phyloP scores from a whole-genome alignment of 176 grass and related monocot species.

The Eremochloa ophiuroides region DNA sequence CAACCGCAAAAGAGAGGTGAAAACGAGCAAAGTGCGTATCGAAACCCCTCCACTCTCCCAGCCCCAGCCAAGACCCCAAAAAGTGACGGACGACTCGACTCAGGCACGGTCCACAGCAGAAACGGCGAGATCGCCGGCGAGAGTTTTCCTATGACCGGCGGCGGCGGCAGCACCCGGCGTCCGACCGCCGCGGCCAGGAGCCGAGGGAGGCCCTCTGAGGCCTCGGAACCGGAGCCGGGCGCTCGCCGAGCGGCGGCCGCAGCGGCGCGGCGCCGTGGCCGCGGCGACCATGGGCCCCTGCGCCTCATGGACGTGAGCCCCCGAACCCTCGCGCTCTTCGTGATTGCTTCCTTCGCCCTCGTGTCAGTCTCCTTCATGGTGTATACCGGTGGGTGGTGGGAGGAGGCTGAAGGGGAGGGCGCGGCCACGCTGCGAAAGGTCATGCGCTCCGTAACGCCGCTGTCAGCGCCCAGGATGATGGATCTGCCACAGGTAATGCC shows the following conservation, averaged over 20 bases:
- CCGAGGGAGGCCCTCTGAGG: slow-evolving; percentile 1
- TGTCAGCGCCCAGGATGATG: slow-evolving; percentile 75
- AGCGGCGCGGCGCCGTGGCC: slow-evolving; percentile 25
- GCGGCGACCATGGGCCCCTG: slow-evolving; percentile 52
- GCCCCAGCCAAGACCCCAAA: neutral
- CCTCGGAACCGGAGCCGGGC: slow-evolving; percentile 6
- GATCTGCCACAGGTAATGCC: slow-evolving; percentile 82
- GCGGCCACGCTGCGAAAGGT: slow-evolving; percentile 39
- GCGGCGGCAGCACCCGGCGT: slow-evolving; percentile 27
- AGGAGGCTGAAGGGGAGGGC: slow-evolving; percentile 20
- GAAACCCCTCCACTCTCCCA: slow-evolving; percentile 18
- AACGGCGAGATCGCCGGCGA: slow-evolving; percentile 21
- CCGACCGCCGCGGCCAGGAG: slow-evolving; percentile 31
- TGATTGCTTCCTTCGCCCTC: slow-evolving; percentile 22
- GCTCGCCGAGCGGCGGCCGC: slow-evolving; percentile 24
- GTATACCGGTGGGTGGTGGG: slow-evolving; percentile 33
- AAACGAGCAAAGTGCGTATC: neutral
- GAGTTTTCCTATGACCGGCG: slow-evolving; percentile 33
- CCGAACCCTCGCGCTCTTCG: slow-evolving; percentile 39
- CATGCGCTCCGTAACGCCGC: slow-evolving; percentile 69
- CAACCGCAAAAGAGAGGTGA: neutral
- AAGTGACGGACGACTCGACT: neutral
- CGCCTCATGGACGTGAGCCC: slow-evolving; percentile 51
- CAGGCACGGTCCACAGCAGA: neutral
- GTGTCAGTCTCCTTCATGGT: slow-evolving; percentile 22